phyloP scores from a whole-genome alignment of 371 early-diverging fungal species.

The Umbelopsis sp. region DNA sequence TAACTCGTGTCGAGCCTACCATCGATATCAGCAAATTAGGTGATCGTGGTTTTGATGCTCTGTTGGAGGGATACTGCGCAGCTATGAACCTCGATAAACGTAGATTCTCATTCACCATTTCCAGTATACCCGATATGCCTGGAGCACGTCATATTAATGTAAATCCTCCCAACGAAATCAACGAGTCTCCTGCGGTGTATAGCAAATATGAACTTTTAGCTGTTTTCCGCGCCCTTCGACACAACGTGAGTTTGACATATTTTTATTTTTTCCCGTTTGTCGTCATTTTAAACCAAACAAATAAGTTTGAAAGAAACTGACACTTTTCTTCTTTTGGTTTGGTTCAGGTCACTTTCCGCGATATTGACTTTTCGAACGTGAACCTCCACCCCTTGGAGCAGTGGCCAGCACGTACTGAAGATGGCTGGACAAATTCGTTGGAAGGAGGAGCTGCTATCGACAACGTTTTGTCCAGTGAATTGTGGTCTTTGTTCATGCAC shows the following conservation, averaged over 20 bases:
- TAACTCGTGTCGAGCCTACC: not conserved
- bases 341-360: conserved; percentile 36
- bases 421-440: conserved; percentile 35
- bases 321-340: not conserved
- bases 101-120: conserved; percentile 29
- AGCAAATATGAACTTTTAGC: conserved; percentile 44
- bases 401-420: conserved; percentile 32
- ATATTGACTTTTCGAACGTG: conserved; percentile 32
- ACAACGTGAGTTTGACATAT: conserved; percentile 31
- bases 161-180: conserved; percentile 36
- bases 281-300: no score
- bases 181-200: conserved; percentile 29
- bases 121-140: conserved; percentile 12
- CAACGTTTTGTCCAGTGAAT: conserved; percentile 38
- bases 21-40: conserved; percentile 3
- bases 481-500: conserved; percentile 29
- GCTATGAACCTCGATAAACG: conserved; percentile 46
- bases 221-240: conserved; percentile 33
- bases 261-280: not conserved
- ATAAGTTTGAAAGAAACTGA: not conserved
- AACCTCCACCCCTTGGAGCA: conserved; percentile 34
- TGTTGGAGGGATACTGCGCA: conserved; percentile 41
- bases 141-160: conserved; percentile 11
- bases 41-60: conserved; percentile 25
- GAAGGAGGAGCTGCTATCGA: conserved; percentile 17